Evolutionary conservation across 495 filamentous ascomycete species (phyloP), one percentile per base, ranked within the genome.

Genomic region (Penicillium ochrochloron): DNA sequence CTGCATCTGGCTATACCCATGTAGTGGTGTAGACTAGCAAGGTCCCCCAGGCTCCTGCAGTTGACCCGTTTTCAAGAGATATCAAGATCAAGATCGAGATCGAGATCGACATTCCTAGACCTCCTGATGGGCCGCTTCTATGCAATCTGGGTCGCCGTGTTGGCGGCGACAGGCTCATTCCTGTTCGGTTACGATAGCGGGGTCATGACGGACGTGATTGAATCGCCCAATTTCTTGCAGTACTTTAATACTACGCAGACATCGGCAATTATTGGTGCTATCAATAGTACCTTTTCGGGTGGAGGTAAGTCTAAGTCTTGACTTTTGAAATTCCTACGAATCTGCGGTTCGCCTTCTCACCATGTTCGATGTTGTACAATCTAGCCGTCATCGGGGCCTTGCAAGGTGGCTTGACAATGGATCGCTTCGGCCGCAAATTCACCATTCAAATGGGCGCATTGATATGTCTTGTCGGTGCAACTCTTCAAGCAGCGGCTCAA

Each of bases 101-200:
- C 31, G 31, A 33, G 33, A 39, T 42, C 9, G 21, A 29, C 58
- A 25, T 52, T 37, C 37, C n/a, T 37, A 9, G 8, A 33, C n/a
- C 11, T 44, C 29, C 14, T 61, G 37, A 84, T 83, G 80, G 82
- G 82, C 48, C 77, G 77, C 42, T 46, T 71, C 29, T 84, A 78
- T 64, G 77, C 78, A 33, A 71, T 83, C 59, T 73, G 60, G 23
- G 74, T 83, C 39, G 79, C 80, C 61, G 63, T 70, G 3, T 78
- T 84, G 60, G 80, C 80, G 55, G 77, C 78, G 8, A 81, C 77
- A 14, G 82, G 82, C 52, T 80, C 77, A 12, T 84, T 84, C 63
- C 70, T 86, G 37, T 86, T 84, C 61, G 83, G 83, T n/a, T 85
- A 84, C 73, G 82, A 85, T 63, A 78, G 77, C 29, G 83, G 83